Percentiles rank a stretch among this genome's conserved stretches.
These are phyloP conservation scores for Diplotaxis tenuifolia DNA, from an alignment of 345 rosid species.

Conservation along the genomic window DNA sequence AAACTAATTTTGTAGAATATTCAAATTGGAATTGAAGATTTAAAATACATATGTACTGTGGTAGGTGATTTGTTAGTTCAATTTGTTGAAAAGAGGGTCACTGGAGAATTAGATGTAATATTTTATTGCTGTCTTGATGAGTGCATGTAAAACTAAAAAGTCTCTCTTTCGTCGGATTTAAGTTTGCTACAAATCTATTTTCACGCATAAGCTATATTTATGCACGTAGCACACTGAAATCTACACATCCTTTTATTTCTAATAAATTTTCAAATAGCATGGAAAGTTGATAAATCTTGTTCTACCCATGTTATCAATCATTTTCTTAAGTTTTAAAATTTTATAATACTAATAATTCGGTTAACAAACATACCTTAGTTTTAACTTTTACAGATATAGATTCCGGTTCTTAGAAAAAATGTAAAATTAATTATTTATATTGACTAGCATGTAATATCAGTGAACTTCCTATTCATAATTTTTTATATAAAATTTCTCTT, in stretches of 20 bases:
- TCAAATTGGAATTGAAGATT: neutral
- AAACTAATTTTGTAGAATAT: neutral
- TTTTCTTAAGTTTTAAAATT: neutral
- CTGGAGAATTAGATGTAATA: neutral
- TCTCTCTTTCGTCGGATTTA: slow-evolving; percentile 15
- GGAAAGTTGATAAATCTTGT: neutral
- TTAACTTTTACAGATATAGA: neutral
- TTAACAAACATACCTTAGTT: neutral
- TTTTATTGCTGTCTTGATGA: slow-evolving; percentile 9
- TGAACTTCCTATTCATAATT: no score
- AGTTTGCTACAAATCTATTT: slow-evolving; percentile 17
- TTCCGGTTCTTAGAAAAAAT: neutral
- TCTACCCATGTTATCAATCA: neutral
- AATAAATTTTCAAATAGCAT: neutral
- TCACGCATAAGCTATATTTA: neutral
- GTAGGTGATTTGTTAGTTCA: slow-evolving; percentile 22
- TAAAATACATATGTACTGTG: neutral
- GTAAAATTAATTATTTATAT: neutral
- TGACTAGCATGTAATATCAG: neutral
- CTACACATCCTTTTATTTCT: neutral
- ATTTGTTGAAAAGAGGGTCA: slow-evolving; percentile 18
- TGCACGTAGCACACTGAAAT: neutral
- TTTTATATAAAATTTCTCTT: no score
- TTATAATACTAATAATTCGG: neutral
- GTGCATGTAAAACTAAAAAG: slow-evolving; percentile 17